Percentiles rank a stretch among this genome's conserved stretches.
Evolutionary conservation across 1,139 yeast species (phyloP).

Genomic region (Hansenula lynferdii): DNA sequence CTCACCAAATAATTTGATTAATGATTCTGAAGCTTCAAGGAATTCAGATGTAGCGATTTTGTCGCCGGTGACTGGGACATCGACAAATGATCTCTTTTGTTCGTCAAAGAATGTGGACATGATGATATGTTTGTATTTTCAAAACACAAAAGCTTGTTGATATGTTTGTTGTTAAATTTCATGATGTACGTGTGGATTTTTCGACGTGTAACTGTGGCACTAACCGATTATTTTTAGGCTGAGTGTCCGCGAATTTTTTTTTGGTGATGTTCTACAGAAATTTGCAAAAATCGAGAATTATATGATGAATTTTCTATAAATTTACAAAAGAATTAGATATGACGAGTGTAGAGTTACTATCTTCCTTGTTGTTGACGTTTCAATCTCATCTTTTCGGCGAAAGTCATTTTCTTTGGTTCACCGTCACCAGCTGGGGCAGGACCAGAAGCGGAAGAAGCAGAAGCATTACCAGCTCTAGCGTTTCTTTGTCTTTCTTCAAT

Average conservation of each 20-base stretch:
- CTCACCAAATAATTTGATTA: conserved; percentile 71
- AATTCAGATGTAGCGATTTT: conserved; percentile 72
- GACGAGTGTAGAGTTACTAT: not conserved
- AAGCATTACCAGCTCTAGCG: conserved; percentile 11
- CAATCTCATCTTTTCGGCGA: conserved; percentile 54
- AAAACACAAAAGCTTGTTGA: not conserved
- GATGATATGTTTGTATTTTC: no score
- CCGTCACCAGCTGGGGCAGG: no score
- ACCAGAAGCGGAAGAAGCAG: no score
- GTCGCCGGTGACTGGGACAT: conserved; percentile 59
- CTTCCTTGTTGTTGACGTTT: conserved; percentile 35
- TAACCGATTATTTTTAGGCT: not conserved
- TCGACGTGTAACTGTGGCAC: not conserved
- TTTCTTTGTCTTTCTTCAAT: conserved; percentile 24
- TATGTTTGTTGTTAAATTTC: not conserved
- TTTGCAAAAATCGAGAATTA: no score
- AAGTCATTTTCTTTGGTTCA: conserved; percentile 38
- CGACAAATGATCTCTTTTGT: conserved; percentile 67
- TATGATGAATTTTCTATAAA: not conserved
- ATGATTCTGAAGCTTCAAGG: conserved; percentile 78
- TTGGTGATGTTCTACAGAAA: not conserved
- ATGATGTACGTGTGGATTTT: no score
- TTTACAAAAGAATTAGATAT: not conserved
- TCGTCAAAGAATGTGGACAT: conserved; percentile 78
- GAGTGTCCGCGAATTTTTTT: not conserved